Evolutionary conservation across 176 grass and related monocot genomes (phyloP), one percentile per base, ranked within the genome.

Genomic region (Eremochloa ophiuroides): DNA sequence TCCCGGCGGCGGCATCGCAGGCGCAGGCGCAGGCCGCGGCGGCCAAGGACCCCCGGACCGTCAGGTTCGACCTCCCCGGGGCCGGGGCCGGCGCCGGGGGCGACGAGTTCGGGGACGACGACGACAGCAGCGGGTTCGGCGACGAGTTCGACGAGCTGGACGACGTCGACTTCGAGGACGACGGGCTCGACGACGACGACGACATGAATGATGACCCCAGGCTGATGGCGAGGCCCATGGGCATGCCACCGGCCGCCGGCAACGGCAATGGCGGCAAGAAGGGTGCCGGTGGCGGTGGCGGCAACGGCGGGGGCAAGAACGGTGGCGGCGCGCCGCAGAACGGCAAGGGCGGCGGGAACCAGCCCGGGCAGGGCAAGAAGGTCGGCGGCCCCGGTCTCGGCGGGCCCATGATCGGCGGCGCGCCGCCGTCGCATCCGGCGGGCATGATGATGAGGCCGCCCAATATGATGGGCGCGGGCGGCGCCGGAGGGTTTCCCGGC

Each of bases 121-220:
- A n/a, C n/a, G n/a, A 85, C 6, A 82, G 85, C 50, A 85, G 80
- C 66, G 89, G 87, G 59, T 85, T 73, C 8, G 92, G 83, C 3
- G 88, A 91, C 1, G 92, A 94, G n/a, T 91, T 84, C 42, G 92
- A 89, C 29, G 83, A 89, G 0, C 81, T 79, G 1, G 78, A 91
- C 15, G 86, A 84, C 1, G 82, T 85, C 1, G 94, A 93, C 15
- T 86, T 28, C 7, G 82, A 93, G 3, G 91, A 89, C 2, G 94
- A 93, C 0, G 77, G 83, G 10, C 44, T 79, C 4, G 91, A 90
- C 22, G 94, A 91, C 9, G 88, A 85, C 30, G 0, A 15, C 41
- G 43, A 13, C 43, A 15, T 60, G 14, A 77, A 85, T 25, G 94
- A 88, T 41, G 89, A 94, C 9, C 63, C 82, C 5, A 89, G 80